These are phyloP conservation scores for Penicillium sp. DNA, from an alignment of 2,329 filamentous ascomycete genomes.

Conservation along the genomic window DNA sequence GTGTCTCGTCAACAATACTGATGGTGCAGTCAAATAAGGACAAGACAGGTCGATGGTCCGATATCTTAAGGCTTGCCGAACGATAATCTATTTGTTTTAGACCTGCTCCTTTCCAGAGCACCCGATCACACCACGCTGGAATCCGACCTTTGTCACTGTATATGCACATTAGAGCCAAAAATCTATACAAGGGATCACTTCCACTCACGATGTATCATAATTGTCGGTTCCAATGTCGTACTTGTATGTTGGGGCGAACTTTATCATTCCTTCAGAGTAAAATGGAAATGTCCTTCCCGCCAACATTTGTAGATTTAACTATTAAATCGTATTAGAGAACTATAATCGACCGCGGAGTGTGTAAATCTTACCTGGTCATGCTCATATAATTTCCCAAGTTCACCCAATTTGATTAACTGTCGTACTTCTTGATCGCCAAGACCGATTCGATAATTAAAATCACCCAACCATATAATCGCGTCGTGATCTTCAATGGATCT, in stretches of 20 bases:
- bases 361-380: constrained; percentile 71
- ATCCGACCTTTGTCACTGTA: constrained; percentile 85
- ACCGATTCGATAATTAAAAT: constrained; percentile 97
- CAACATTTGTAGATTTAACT: constrained; percentile 95
- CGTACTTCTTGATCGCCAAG: constrained; percentile 74
- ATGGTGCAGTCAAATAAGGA: constrained; percentile 82
- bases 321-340: neutral
- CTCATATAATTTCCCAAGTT: constrained; percentile 77
- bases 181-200: neutral
- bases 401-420: constrained; percentile 65
- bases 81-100: constrained; percentile 80
- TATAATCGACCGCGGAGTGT: neutral
- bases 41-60: constrained; percentile 94
- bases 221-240: constrained; percentile 83
- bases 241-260: constrained; percentile 91
- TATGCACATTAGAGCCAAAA: constrained; percentile 25
- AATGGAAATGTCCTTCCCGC: constrained; percentile 83
- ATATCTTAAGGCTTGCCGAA: constrained; percentile 78
- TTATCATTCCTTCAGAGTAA: constrained; percentile 85
- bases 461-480: constrained; percentile 88
- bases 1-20: constrained; percentile 70
- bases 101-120: constrained; percentile 79
- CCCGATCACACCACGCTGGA: constrained; percentile 94
- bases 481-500: constrained; percentile 88
- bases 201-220: constrained; percentile 82